Evolutionary conservation across 768 basidiomycete species (phyloP).

Genomic region (Trametes punicea): DNA sequence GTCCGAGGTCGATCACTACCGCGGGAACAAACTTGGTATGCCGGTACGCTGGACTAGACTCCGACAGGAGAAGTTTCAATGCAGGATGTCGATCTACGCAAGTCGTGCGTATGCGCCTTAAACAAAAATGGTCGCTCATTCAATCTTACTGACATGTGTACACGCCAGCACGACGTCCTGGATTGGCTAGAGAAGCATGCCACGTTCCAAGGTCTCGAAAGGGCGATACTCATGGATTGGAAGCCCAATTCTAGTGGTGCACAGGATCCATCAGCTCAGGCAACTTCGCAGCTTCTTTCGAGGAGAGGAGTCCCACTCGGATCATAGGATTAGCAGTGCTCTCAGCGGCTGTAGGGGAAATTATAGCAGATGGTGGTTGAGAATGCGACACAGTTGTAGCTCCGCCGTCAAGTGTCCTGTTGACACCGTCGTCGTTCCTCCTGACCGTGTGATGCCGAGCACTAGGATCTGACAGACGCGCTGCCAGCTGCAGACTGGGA

Average conservation of each 20-base stretch:
- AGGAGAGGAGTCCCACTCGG: slow-evolving; percentile 4
- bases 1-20: neutral
- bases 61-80: neutral
- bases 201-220: slow-evolving; percentile 9
- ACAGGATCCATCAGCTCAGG: slow-evolving; percentile 16
- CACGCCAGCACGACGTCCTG: neutral
- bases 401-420: no score
- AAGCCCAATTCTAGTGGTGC: slow-evolving; percentile 10
- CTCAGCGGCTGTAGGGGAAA: neutral
- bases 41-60: neutral
- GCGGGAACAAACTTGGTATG: slow-evolving; percentile 2
- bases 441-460: no score
- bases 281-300: slow-evolving; percentile 1
- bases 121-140: neutral
- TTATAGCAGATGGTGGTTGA: neutral
- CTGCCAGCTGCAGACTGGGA: no score
- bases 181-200: slow-evolving; percentile 1
- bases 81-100: neutral
- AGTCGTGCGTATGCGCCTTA: neutral
- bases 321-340: slow-evolving; percentile 1
- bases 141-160: neutral
- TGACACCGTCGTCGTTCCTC: neutral
- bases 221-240: slow-evolving; percentile 9
- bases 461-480: no score
- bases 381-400: neutral